Conservation (phyloP, 768 basidiomycete genomes). For the Lactarius quietus region DNA sequence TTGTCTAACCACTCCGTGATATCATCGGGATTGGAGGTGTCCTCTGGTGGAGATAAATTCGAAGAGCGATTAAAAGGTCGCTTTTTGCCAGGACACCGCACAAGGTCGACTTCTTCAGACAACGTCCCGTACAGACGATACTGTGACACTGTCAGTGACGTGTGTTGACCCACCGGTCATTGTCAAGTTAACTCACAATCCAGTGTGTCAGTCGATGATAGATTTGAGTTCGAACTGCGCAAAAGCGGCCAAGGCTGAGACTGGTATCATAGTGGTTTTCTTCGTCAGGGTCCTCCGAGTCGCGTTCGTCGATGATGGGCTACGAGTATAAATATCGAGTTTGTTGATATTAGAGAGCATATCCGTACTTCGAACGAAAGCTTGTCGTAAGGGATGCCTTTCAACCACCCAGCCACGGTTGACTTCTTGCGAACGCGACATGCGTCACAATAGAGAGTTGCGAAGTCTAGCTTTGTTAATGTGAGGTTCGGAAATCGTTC, state of each 20-base stretch:
- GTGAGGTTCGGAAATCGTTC: slow-evolving; percentile 65
- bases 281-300: slow-evolving; percentile 31
- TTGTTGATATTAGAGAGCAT: not conserved
- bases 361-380: slow-evolving; percentile 58
- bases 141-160: slow-evolving; percentile 35
- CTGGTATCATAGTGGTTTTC: slow-evolving; percentile 17
- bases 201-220: slow-evolving; percentile 78
- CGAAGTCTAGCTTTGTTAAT: slow-evolving; percentile 48
- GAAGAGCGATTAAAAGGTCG: slow-evolving; percentile 51
- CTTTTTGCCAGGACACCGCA: slow-evolving; percentile 41
- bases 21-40: slow-evolving; percentile 70
- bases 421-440: slow-evolving; percentile 74
- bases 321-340: slow-evolving; percentile 2
- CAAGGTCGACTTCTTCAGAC: slow-evolving; percentile 52
- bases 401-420: slow-evolving; percentile 55
- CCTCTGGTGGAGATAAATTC: slow-evolving; percentile 57
- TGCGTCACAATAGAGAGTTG: slow-evolving; percentile 71
- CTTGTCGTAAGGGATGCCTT: slow-evolving; percentile 67
- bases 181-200: slow-evolving; percentile 53
- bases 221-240: slow-evolving; percentile 60
- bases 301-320: slow-evolving; percentile 17
- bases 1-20: slow-evolving; percentile 79
- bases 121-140: slow-evolving; percentile 61
- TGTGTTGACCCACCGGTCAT: not conserved
- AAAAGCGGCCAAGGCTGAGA: slow-evolving; percentile 76